phyloP scores from a whole-genome alignment of 805 yeast species.

The Naumovozyma dairenensis region DNA sequence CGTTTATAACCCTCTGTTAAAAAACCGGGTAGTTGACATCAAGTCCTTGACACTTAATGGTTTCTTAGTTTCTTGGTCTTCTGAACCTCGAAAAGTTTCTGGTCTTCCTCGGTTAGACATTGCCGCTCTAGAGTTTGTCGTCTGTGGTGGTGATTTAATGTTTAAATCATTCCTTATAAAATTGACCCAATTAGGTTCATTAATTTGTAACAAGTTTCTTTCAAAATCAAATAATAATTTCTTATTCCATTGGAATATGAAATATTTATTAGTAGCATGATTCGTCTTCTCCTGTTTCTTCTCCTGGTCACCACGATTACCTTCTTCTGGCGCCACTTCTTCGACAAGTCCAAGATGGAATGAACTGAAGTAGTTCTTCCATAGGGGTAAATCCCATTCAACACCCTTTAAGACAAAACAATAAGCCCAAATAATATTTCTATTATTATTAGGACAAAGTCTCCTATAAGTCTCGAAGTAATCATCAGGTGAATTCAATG shows the following conservation, averaged over 20 bases:
- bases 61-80: conserved; percentile 11
- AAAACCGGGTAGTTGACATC: conserved; percentile 15
- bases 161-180: conserved; percentile 21
- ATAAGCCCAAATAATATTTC: conserved; percentile 26
- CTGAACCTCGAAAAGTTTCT: too few relatives aligned
- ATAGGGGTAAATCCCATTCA: conserved; percentile 24
- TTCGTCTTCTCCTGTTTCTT: conserved; percentile 1
- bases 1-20: conserved; percentile 13
- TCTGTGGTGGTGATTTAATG: conserved; percentile 11
- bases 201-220: conserved; percentile 16
- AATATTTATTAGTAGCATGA: conserved; percentile 6
- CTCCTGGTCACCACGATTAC: conserved; percentile 3
- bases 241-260: conserved; percentile 17
- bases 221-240: conserved; percentile 7
- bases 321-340: too few relatives aligned
- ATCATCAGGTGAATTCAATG: conserved; percentile 37
- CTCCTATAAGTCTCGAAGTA: conserved; percentile 30
- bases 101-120: too few relatives aligned
- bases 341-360: conserved; percentile 12
- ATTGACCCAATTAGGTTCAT: conserved; percentile 23
- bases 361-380: conserved; percentile 23
- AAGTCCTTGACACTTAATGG: conserved; percentile 11
- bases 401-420: conserved; percentile 22
- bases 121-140: too few relatives aligned
- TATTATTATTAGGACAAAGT: conserved; percentile 16